These are phyloP conservation scores for Aspergillus quadrilineatus DNA, from an alignment of 2,329 filamentous ascomycete species.

Conservation along the genomic window DNA sequence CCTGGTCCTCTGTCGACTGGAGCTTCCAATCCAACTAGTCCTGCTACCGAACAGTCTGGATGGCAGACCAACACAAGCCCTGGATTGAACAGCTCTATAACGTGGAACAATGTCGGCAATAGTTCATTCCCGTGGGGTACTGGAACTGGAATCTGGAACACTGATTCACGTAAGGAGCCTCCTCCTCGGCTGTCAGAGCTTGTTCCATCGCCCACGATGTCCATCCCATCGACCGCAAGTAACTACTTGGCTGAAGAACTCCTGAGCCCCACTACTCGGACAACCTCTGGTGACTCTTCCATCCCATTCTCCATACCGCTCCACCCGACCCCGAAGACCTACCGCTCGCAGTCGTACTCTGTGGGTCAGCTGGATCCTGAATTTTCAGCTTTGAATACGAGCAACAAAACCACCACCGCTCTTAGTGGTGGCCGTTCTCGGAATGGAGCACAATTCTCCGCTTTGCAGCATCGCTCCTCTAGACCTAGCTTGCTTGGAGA, in stretches of 20 bases:
- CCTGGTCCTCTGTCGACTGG: conserved; percentile 74
- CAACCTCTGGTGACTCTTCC: conserved; percentile 52
- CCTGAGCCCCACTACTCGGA: conserved; percentile 51
- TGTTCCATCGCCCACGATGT: conserved; percentile 70
- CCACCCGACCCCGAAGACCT: conserved; percentile 87
- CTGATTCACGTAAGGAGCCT: conserved; percentile 70
- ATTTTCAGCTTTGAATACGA: conserved; percentile 34
- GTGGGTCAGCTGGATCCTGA: conserved; percentile 85
- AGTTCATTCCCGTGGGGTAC: conserved; percentile 68
- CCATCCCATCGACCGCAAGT: conserved; percentile 52
- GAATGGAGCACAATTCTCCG: conserved; percentile 56
- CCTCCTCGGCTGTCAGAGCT: conserved; percentile 73
- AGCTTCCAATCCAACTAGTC: conserved; percentile 77
- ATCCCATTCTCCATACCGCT: conserved; percentile 86
- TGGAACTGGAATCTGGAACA: conserved; percentile 79
- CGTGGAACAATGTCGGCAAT: conserved; percentile 48
- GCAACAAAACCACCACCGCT: conserved; percentile 28
- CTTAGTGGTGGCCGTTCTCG: conserved; percentile 36
- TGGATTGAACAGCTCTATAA: conserved; percentile 40
- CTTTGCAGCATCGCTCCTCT: conserved; percentile 77
- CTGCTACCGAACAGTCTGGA: conserved; percentile 62
- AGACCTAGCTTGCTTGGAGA: conserved; percentile 51
- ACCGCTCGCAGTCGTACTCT: conserved; percentile 94
- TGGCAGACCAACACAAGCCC: conserved; percentile 43
- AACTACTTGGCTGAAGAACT: conserved; percentile 53